Evolutionary conservation across 805 yeast species (phyloP).

Genomic region (Cyberlindnera japonica): DNA sequence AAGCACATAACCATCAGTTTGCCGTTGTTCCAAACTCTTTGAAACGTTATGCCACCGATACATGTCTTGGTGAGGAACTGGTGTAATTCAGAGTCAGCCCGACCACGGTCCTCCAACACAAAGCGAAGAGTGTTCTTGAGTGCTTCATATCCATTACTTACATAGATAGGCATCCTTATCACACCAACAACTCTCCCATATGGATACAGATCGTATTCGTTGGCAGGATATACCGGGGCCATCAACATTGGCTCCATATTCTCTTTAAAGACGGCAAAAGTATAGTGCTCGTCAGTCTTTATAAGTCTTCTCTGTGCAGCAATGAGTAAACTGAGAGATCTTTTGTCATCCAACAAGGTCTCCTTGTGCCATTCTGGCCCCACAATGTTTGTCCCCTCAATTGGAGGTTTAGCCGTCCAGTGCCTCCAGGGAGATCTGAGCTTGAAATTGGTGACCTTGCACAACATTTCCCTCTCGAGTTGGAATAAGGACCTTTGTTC

Average conservation of each 20-base stretch:
- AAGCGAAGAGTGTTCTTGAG: conserved; percentile 2
- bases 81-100: conserved; percentile 1
- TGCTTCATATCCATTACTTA: neutral
- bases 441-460: neutral
- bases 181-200: conserved; percentile 3
- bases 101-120: conserved; percentile 5
- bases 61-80: conserved; percentile 3
- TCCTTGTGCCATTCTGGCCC: neutral
- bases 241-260: no score
- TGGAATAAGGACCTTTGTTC: conserved; percentile 5
- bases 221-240: neutral
- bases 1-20: neutral
- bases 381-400: neutral
- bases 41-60: conserved; percentile 5
- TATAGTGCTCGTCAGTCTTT: no score
- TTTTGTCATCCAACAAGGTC: neutral
- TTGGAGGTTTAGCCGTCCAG: conserved; percentile 2
- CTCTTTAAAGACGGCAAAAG: no score
- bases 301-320: no score
- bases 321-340: no score
- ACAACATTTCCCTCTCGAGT: conserved; percentile 5
- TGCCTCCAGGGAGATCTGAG: conserved; percentile 3
- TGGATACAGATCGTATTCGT: no score
- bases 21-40: neutral
- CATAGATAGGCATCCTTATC: conserved; percentile 2